Conservation (phyloP, 768 basidiomycete genomes). For the Asterophora lycoperdoides region DNA sequence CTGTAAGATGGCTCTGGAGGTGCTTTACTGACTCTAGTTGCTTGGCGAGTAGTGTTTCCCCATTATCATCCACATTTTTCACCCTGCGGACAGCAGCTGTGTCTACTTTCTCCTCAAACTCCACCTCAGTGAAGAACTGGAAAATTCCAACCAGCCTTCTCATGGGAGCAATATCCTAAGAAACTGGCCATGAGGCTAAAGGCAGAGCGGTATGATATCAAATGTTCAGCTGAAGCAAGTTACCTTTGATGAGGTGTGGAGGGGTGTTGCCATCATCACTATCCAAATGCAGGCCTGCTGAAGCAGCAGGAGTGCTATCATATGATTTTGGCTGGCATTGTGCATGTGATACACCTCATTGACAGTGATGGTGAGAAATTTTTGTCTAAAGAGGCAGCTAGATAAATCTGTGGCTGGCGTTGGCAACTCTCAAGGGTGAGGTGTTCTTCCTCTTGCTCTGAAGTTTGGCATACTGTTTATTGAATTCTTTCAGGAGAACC, state of each 20-base stretch:
- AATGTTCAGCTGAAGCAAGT: not conserved
- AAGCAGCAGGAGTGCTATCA: conserved; percentile 9
- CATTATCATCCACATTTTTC: conserved; percentile 14
- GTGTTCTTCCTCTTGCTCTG: not conserved
- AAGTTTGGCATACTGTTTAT: conserved; percentile 3
- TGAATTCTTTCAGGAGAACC: conserved; percentile 13
- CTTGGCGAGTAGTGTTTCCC: not conserved
- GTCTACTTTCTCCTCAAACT: conserved; percentile 21
- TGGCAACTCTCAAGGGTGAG: conserved; percentile 18
- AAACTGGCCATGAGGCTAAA: not conserved
- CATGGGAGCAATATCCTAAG: conserved; percentile 28
- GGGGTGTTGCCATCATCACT: conserved; percentile 21
- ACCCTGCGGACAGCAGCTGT: conserved; percentile 1
- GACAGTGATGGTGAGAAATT: conserved; percentile 13
- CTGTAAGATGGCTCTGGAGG: conserved; percentile 4
- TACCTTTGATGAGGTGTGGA: conserved; percentile 23
- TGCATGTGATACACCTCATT: conserved; percentile 24
- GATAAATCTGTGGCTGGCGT: conserved; percentile 2
- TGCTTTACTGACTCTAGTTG: conserved; percentile 1
- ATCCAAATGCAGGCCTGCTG: conserved; percentile 10
- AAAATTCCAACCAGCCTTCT: conserved; percentile 24
- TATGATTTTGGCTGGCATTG: conserved; percentile 16
- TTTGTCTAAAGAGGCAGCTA: conserved; percentile 16
- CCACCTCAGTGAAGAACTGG: conserved; percentile 18
- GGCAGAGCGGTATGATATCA: not conserved